These are phyloP conservation scores for Dictyostelium citrinum DNA, from an alignment of 78 protist species.

Conservation along the genomic window DNA sequence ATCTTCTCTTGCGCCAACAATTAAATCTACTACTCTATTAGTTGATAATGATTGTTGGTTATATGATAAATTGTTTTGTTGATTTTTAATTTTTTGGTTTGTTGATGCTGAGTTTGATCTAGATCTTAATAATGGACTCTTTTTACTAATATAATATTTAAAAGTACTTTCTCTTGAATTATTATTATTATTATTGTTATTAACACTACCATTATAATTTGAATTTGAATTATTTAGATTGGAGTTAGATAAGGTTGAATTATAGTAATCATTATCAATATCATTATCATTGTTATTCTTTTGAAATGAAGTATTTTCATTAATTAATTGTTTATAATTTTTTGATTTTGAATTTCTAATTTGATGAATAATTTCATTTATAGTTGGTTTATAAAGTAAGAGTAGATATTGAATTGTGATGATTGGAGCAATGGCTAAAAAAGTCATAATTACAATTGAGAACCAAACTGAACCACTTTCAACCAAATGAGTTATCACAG, in stretches of 20 bases:
- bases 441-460: slow-evolving; percentile 8
- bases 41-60: neutral
- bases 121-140: neutral
- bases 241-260: neutral
- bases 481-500: slow-evolving; percentile 4
- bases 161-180: neutral
- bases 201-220: neutral
- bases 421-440: slow-evolving; percentile 17
- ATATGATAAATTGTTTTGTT: neutral
- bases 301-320: neutral
- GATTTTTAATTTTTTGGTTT: neutral
- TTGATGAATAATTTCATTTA: slow-evolving; percentile 47
- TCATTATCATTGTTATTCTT: neutral
- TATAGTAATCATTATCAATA: neutral
- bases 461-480: slow-evolving; percentile 8
- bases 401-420: slow-evolving; percentile 23
- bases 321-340: neutral
- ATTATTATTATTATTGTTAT: neutral
- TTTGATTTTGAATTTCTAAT: neutral
- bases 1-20: neutral
- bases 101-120: neutral
- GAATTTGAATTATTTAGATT: neutral
- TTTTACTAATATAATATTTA: neutral
- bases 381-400: slow-evolving; percentile 17
- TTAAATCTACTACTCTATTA: neutral